A percentile compares a stretch with the other conserved stretches of the same genome.
Conservation (phyloP, 192 early-diverging fungal genomes). For the Phycomyces blakesleeanus region DNA sequence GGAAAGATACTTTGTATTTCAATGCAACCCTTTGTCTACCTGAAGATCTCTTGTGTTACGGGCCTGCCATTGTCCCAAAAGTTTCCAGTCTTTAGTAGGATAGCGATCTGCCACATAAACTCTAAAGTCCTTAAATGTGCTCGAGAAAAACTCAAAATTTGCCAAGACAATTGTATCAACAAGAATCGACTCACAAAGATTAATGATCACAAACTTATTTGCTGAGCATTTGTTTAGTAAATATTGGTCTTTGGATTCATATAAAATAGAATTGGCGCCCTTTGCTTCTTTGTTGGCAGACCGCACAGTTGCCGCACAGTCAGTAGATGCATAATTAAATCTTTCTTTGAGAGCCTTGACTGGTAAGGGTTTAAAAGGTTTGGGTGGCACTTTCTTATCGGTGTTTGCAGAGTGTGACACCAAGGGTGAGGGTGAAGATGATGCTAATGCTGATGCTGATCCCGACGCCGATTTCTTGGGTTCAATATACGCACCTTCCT, state of each 20-base stretch:
- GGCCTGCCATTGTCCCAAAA: constrained; percentile 80
- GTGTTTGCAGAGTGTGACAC: neutral
- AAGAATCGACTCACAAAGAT: constrained; percentile 92
- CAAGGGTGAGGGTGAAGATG: neutral
- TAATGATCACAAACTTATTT: constrained; percentile 82
- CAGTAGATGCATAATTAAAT: constrained; percentile 94
- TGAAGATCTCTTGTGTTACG: constrained; percentile 84
- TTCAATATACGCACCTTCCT: constrained; percentile 8
- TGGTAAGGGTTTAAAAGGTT: neutral
- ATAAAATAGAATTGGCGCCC: constrained; percentile 75
- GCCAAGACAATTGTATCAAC: constrained; percentile 87
- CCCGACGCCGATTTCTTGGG: constrained; percentile 5
- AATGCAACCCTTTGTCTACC: no score
- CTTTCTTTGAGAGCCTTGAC: constrained; percentile 68
- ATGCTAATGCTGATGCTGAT: no score
- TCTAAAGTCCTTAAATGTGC: constrained; percentile 85
- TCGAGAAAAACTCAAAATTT: constrained; percentile 96
- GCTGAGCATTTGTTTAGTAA: constrained; percentile 90
- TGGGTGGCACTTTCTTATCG: neutral
- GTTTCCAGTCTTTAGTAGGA: constrained; percentile 62
- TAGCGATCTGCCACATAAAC: constrained; percentile 76
- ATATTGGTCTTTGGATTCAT: constrained; percentile 91
- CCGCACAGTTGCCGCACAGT: constrained; percentile 89
- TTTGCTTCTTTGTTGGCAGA: constrained; percentile 82
- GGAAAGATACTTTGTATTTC: constrained; percentile 21